Evolutionary conservation across 1,284 basidiomycete species (phyloP), one percentile per base, ranked within the genome.

Genomic region (Tilletia indica): DNA sequence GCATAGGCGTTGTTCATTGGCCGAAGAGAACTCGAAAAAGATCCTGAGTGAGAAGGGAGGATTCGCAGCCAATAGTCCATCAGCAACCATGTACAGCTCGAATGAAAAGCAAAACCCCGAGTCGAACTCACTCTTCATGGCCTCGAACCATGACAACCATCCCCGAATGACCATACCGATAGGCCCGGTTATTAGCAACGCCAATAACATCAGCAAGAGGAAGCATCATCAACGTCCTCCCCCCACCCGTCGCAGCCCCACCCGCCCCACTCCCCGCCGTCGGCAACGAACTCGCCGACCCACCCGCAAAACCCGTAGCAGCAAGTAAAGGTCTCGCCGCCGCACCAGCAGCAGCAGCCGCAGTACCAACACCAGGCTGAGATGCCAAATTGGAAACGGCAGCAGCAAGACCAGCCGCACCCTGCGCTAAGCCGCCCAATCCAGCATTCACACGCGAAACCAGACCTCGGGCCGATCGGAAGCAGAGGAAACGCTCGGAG

Each of bases 111-210:
- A 54, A 54, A 54, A 54, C 1, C 25, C n/a, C 25, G 12, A 49
- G 48, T 14, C 48, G 12, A 21, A 49, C 69, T 63, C 61, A 64
- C 82, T 99, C 96, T 86, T 98, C 96, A 82, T 97, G 92, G 0
- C 96, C 96, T 80, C 92, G 92, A 76, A 99, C 90, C 69, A 97
- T 91, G 72, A 98, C 87, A 39, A 93, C 90, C 25, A 98, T 88
- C 6, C 94, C 96, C 77, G 92, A 89, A 79, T 93, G 93, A 2
- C 91, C 93, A 81, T 94, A 93, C 14, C 92, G 89, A 80, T 93
- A 93, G 0, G 93, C 93, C 82, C 91, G 93, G 19, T 92, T 91
- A 80, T 89, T 91, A 84, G 97, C 92, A 8, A 90, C 88, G 11
- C 92, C 89, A 47, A 97, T 87, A 64, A 98, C 89, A 82, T 98